Evolutionary conservation across 176 grass and related monocot species (phyloP).

Genomic region (Hyparrhenia diplandra): DNA sequence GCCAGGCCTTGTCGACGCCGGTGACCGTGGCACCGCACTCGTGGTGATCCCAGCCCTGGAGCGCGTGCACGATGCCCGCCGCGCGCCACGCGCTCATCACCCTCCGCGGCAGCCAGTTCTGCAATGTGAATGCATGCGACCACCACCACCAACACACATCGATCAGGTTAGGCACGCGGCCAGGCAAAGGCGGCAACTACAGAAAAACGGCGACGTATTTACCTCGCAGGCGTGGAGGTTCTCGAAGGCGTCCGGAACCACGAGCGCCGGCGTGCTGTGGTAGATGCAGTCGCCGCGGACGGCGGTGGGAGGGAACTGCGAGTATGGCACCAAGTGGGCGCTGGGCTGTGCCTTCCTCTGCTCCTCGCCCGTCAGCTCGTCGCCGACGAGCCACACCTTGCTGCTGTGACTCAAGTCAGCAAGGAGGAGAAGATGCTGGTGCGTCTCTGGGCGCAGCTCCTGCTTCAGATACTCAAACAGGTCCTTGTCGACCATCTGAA

Average conservation of each 20-base stretch:
- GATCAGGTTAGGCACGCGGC: too few species aligned
- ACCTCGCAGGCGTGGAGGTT: slow-evolving; percentile 85
- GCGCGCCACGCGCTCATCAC: slow-evolving; percentile 86
- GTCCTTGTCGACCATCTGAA: slow-evolving; percentile 34
- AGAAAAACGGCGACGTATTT: not conserved
- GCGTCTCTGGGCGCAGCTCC: slow-evolving; percentile 32
- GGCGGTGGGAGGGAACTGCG: slow-evolving; percentile 49
- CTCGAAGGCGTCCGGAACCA: slow-evolving; percentile 49
- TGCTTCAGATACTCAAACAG: slow-evolving; percentile 25
- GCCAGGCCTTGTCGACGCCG: slow-evolving; percentile 57
- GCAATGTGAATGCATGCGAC: not conserved
- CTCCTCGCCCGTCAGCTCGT: slow-evolving; percentile 41
- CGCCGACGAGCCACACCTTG: slow-evolving; percentile 56
- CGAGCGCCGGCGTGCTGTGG: slow-evolving; percentile 58
- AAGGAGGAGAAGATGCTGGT: slow-evolving; percentile 15
- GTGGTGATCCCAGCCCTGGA: slow-evolving; percentile 54
- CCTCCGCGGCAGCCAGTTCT: slow-evolving; percentile 95
- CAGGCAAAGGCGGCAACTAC: too few species aligned
- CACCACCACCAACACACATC: too few species aligned
- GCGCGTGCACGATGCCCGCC: slow-evolving; percentile 77
- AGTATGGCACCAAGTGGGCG: slow-evolving; percentile 58
- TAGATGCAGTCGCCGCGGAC: slow-evolving; percentile 48
- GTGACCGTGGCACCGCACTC: slow-evolving; percentile 70
- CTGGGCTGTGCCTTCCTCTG: slow-evolving; percentile 52
- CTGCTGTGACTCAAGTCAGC: not conserved